phyloP scores from a whole-genome alignment of 2,329 filamentous ascomycete species.

The Mycosphaerella sp. region DNA sequence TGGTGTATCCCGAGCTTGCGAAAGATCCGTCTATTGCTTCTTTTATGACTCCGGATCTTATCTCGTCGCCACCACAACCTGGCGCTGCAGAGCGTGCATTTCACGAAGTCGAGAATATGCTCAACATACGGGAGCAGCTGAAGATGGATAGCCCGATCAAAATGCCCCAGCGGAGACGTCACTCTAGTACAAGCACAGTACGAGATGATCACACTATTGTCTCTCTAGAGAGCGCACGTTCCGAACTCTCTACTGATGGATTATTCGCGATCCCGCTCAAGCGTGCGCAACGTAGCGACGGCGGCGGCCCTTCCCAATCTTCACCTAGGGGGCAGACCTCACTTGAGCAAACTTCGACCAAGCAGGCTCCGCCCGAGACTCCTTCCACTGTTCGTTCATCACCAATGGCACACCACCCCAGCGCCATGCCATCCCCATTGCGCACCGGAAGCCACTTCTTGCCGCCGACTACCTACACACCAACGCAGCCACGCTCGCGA shows the following conservation, averaged over 20 bases:
- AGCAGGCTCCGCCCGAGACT: background rate
- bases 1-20: conserved; percentile 22
- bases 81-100: conserved; percentile 1
- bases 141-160: background rate
- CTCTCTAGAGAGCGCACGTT: background rate
- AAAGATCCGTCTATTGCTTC: conserved; percentile 20
- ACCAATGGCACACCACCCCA: conserved; percentile 22
- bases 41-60: conserved; percentile 11
- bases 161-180: background rate
- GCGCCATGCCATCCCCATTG: conserved; percentile 29
- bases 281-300: background rate
- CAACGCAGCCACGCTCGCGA: conserved; percentile 8
- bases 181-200: background rate
- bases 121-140: background rate
- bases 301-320: background rate
- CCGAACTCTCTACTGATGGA: conserved; percentile 6
- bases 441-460: conserved; percentile 15
- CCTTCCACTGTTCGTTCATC: conserved; percentile 3
- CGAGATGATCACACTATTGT: background rate
- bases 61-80: conserved; percentile 1
- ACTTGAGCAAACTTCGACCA: background rate
- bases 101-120: conserved; percentile 8
- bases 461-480: conserved; percentile 19
- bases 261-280: conserved; percentile 14
- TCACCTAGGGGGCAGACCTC: background rate